Conservation (phyloP, 2,329 filamentous ascomycete species). For the Ophiostoma ulmi region DNA sequence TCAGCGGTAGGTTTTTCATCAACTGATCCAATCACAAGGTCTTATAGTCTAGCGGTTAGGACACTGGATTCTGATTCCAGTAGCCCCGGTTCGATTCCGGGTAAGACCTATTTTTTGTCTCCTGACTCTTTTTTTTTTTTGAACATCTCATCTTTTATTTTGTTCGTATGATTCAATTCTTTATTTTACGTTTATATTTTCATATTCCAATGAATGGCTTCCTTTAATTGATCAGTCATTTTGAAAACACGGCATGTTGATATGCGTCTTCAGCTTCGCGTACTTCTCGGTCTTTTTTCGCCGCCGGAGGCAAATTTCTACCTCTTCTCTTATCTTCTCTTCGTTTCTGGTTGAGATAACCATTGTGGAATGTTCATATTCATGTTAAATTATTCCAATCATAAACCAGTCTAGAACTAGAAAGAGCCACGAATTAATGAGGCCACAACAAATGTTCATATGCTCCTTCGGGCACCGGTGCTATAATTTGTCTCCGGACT, state of each 20-base stretch:
- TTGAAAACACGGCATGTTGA: not conserved
- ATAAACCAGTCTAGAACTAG: not conserved
- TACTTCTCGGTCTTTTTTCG: not conserved
- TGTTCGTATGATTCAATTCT: too few species aligned
- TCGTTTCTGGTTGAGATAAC: not conserved
- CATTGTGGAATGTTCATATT: not conserved
- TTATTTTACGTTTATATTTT: too few species aligned
- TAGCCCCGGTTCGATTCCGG: slow-evolving; percentile 12
- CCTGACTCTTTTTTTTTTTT: not conserved
- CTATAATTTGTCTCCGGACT: not conserved
- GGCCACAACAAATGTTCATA: too few species aligned
- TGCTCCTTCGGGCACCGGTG: too few species aligned
- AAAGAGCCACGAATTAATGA: not conserved
- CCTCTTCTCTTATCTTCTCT: not conserved
- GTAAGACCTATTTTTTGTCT: slow-evolving; percentile 12
- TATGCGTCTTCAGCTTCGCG: not conserved
- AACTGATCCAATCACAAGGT: not conserved
- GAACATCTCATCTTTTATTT: too few species aligned
- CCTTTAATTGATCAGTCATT: not conserved
- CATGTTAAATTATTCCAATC: not conserved
- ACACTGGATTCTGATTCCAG: slow-evolving; percentile 19
- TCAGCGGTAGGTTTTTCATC: not conserved
- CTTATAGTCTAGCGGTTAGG: slow-evolving; percentile 17
- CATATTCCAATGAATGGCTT: too few species aligned
- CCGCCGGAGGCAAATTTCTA: not conserved